phyloP scores from a whole-genome alignment of 2,329 filamentous ascomycete species.

The Knoxdaviesia capensis region DNA sequence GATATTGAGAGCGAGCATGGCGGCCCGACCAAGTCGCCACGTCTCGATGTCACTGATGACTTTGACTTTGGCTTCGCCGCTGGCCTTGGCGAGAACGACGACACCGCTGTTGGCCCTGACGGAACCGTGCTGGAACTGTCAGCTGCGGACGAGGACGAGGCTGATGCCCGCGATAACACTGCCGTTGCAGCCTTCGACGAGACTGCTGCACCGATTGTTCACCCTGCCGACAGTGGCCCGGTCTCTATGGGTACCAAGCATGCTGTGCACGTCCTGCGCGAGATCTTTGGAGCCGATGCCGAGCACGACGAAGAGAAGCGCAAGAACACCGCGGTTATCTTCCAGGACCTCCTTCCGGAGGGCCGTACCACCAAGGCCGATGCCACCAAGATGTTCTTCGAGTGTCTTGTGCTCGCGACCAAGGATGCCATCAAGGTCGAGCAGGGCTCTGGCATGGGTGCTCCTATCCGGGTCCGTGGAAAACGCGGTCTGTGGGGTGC shows the following conservation, averaged over 20 bases:
- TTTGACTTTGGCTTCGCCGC: slow-evolving; percentile 27
- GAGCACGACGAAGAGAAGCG: slow-evolving; percentile 51
- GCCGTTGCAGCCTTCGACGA: slow-evolving; percentile 52
- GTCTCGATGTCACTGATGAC: slow-evolving; percentile 47
- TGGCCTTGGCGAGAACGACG: slow-evolving; percentile 25
- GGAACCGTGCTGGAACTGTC: slow-evolving; percentile 46
- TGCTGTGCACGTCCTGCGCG: slow-evolving; percentile 82
- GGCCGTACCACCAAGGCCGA: slow-evolving; percentile 63
- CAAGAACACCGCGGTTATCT: slow-evolving; percentile 58
- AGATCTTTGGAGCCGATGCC: slow-evolving; percentile 60
- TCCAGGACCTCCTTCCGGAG: slow-evolving; percentile 82
- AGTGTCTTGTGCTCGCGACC: slow-evolving; percentile 83
- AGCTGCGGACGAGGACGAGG: slow-evolving; percentile 34
- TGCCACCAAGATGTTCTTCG: slow-evolving; percentile 99
- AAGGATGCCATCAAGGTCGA: slow-evolving; percentile 98
- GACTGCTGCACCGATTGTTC: slow-evolving; percentile 52
- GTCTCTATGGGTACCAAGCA: slow-evolving; percentile 86
- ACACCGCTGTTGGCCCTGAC: slow-evolving; percentile 33
- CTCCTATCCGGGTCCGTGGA: slow-evolving; percentile 62
- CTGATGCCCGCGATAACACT: slow-evolving; percentile 21
- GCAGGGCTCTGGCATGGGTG: slow-evolving; percentile 58
- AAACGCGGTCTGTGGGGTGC: slow-evolving; percentile 94
- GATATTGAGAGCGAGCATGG: slow-evolving; percentile 49
- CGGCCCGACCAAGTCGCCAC: slow-evolving; percentile 45
- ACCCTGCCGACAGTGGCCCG: slow-evolving; percentile 67